A percentile compares a stretch with the other conserved stretches of the same genome.
These are phyloP conservation scores for Raphanus raphanistrum DNA, from an alignment of 345 rosid genomes.

Conservation along the genomic window DNA sequence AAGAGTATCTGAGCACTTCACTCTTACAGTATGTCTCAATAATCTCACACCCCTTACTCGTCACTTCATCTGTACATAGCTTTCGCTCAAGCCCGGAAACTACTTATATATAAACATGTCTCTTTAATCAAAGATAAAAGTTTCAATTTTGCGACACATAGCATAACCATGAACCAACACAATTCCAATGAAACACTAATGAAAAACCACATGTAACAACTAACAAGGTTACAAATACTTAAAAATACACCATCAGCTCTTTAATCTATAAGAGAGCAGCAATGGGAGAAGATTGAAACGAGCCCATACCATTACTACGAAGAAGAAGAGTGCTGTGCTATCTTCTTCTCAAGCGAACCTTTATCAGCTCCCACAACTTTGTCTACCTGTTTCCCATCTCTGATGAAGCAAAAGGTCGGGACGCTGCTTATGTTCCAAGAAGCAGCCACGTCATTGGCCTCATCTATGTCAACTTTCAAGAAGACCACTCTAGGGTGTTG, in stretches of 20 bases:
- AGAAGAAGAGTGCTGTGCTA: conserved; percentile 55
- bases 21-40: not conserved
- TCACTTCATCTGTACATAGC: not conserved
- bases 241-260: not conserved
- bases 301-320: not conserved
- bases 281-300: not conserved
- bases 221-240: conserved; percentile 14
- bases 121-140: not conserved
- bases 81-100: not conserved
- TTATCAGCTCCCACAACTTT: conserved; percentile 87
- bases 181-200: not conserved
- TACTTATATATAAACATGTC: not conserved
- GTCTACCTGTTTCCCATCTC: conserved; percentile 80
- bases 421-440: conserved; percentile 77
- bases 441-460: conserved; percentile 39
- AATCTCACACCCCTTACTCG: not conserved
- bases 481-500: conserved; percentile 66
- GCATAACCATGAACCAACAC: not conserved
- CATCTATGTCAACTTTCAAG: conserved; percentile 63
- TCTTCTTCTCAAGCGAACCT: conserved; percentile 64
- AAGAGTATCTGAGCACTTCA: too few species aligned
- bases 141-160: not conserved
- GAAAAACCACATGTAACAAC: conserved; percentile 3
- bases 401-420: conserved; percentile 69
- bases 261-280: not conserved